Percentiles rank a stretch among this genome's conserved stretches.
Conservation (phyloP, 495 filamentous ascomycete genomes). For the Amphirosellinia nigrospora region DNA sequence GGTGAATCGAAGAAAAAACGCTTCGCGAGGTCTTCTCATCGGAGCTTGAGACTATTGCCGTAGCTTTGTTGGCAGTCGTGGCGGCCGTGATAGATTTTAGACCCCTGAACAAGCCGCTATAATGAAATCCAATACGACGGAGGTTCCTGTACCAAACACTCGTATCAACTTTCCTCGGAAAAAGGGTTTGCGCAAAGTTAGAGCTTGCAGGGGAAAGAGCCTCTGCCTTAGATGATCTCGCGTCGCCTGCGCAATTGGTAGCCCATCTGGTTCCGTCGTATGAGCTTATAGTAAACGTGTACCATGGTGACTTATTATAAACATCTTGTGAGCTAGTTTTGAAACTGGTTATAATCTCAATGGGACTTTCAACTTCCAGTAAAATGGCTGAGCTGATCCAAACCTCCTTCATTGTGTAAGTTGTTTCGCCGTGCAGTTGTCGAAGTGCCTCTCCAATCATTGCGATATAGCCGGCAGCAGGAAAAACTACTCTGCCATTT, state of each 20-base stretch:
- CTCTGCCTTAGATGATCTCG: slow-evolving; percentile 35
- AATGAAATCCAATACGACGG: not conserved
- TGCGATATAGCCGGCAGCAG: slow-evolving; percentile 51
- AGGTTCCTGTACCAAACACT: not conserved
- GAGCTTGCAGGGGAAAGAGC: slow-evolving; percentile 36
- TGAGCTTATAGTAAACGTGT: slow-evolving; percentile 4
- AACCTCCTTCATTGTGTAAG: slow-evolving; percentile 27
- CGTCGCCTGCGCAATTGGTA: slow-evolving; percentile 19
- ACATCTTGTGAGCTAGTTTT: slow-evolving; percentile 46
- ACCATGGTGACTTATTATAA: slow-evolving; percentile 27
- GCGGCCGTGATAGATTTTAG: slow-evolving; percentile 1
- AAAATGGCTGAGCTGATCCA: slow-evolving; percentile 32
- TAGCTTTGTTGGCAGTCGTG: not conserved
- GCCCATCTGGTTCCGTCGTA: not conserved
- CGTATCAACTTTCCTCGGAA: not conserved
- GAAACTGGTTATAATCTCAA: slow-evolving; percentile 52
- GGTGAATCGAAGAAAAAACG: no score
- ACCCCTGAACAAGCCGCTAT: slow-evolving; percentile 6
- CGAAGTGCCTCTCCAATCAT: slow-evolving; percentile 53
- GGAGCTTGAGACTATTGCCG: not conserved
- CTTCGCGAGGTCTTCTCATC: no score
- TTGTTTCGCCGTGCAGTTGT: slow-evolving; percentile 45
- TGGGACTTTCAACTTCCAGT: slow-evolving; percentile 26
- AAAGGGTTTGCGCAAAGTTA: not conserved
- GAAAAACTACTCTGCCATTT: slow-evolving; percentile 48